phyloP scores from a whole-genome alignment of 2,329 filamentous ascomycete species.

The Plectosphaerella sp. region DNA sequence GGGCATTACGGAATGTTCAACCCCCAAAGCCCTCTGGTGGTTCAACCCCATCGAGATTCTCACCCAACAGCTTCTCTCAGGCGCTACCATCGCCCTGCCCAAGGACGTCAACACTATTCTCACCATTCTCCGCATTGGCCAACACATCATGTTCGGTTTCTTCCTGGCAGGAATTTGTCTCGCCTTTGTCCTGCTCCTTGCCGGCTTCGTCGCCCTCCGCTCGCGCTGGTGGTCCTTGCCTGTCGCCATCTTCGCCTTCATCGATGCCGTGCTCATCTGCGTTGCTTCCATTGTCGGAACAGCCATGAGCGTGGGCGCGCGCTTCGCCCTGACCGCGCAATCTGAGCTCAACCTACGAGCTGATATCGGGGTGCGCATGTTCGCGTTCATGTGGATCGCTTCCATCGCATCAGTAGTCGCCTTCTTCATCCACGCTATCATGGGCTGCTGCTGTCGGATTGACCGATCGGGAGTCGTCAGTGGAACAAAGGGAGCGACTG shows the following conservation, averaged over 20 bases:
- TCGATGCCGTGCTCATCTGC: slow-evolving; percentile 63
- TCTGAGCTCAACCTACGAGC: slow-evolving; percentile 73
- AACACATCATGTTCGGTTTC: slow-evolving; percentile 83
- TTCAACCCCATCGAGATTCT: slow-evolving; percentile 88
- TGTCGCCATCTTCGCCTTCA: slow-evolving; percentile 62
- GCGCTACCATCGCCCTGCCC: slow-evolving; percentile 79
- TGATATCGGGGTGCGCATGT: slow-evolving; percentile 67
- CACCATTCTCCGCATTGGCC: slow-evolving; percentile 67
- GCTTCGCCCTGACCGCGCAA: slow-evolving; percentile 67
- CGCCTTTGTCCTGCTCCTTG: slow-evolving; percentile 67
- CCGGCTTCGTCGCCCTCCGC: slow-evolving; percentile 51
- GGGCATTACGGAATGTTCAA: slow-evolving; percentile 73
- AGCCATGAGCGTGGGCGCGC: slow-evolving; percentile 75
- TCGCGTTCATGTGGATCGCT: slow-evolving; percentile 87
- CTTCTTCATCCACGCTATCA: slow-evolving; percentile 67
- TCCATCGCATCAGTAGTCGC: slow-evolving; percentile 62
- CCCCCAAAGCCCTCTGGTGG: slow-evolving; percentile 70
- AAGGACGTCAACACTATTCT: slow-evolving; percentile 69
- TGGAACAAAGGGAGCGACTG: slow-evolving; percentile 2
- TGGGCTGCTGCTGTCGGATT: slow-evolving; percentile 69
- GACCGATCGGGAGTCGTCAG: neutral
- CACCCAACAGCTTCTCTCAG: slow-evolving; percentile 71
- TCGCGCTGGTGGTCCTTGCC: slow-evolving; percentile 60
- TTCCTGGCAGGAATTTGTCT: slow-evolving; percentile 71
- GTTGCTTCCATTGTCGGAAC: slow-evolving; percentile 73